Base-by-base conservation (phyloP, 2,329 filamentous ascomycete genomes). In the Sporothrix pseudoabietina region DNA sequence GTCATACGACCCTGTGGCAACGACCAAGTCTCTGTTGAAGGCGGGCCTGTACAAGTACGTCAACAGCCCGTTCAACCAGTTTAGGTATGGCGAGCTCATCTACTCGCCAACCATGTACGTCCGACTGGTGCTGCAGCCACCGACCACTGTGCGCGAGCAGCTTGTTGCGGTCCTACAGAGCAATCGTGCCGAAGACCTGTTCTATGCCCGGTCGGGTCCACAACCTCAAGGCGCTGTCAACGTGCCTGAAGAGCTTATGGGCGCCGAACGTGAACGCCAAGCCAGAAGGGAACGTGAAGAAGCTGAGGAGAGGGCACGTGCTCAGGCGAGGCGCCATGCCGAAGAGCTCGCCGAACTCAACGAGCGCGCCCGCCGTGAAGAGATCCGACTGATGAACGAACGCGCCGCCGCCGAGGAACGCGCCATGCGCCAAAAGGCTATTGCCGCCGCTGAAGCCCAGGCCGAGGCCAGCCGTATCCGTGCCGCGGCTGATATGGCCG, bases 61-160 rank as follows among this genome's bases (percentile, higher is more conserved):
- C 77, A 91, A 91, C 80, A 85, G 88, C 74, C 82, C 86, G 0
- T 88, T 85, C 77, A 89, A 90, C 76, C 81, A 85, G 74, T 89
- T 85, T 79, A 86, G 80, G 1, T 82, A 86, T 57, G 85, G 85
- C 32, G 83, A 82, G 5, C 84, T 85, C 76, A 88, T 86, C 1
- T 92, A 90, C 79, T 92, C 90, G 0, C 87, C 90, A 0, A 88
- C 89, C 3, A 90, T 89, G 82, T 92, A 91, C 78, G 83, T 90
- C 26, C 77, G 79, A 49, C 85, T 84, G 59, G 78, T 88, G 0
- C 76, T 88, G 6, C 59, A 65, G 26, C 78, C 80, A 0, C 78
- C 81, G 4, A 81, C 82, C 1, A 82, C 84, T 30, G 73, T 77
- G 14, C 82, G 81, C 7, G 78, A 82, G 0, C 79, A 83, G 55